A percentile compares a stretch with the other conserved stretches of the same genome.
phyloP scores from a whole-genome alignment of 176 grass and related monocot genomes.

The Oryza glumipatula region DNA sequence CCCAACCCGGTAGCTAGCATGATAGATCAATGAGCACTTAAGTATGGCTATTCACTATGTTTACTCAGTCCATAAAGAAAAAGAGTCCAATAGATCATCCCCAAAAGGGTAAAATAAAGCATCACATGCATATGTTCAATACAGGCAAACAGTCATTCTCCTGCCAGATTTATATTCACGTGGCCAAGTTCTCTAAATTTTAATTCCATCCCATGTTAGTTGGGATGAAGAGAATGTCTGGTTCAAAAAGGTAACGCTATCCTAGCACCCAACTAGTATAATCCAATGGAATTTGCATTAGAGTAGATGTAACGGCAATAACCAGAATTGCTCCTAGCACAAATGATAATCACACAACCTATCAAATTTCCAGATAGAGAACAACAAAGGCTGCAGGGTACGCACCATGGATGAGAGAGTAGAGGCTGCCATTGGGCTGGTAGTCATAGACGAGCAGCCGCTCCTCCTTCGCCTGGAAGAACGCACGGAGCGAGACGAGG shows the following conservation, averaged over 20 bases:
- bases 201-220: background rate
- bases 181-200: conserved; percentile 15
- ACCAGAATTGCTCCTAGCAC: background rate
- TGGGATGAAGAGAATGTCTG: conserved; percentile 28
- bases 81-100: background rate
- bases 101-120: conserved; percentile 8
- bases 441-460: conserved; percentile 94
- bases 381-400: background rate
- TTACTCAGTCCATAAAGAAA: conserved; percentile 21
- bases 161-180: conserved; percentile 27
- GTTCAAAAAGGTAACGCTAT: background rate
- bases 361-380: background rate
- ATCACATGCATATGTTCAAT: conserved; percentile 16
- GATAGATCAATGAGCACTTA: conserved; percentile 23
- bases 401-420: conserved; percentile 82
- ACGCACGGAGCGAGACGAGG: conserved; percentile 76
- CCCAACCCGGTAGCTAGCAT: conserved; percentile 3
- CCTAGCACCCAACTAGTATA: background rate
- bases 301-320: background rate
- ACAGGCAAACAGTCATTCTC: conserved; percentile 10
- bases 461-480: conserved; percentile 98
- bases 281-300: background rate
- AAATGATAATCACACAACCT: background rate
- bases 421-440: conserved; percentile 89
- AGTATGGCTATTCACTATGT: background rate